Percentiles rank a stretch among this genome's conserved stretches.
Evolutionary conservation across 2,329 filamentous ascomycete genomes (phyloP).

Genomic region (Fusarium graminum): DNA sequence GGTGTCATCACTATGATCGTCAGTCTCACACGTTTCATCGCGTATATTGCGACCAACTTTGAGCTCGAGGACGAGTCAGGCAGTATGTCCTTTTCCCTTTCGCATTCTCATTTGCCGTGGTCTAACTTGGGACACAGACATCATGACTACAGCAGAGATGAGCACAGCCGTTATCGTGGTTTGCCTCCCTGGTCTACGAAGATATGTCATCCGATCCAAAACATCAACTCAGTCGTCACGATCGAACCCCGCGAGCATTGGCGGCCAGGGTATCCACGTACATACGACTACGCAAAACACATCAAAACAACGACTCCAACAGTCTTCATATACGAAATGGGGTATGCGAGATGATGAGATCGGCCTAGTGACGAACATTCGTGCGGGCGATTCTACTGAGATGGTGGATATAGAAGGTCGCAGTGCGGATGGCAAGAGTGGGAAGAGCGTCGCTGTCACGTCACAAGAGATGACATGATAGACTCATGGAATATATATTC

Average conservation of each 20-base stretch:
- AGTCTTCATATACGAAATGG: conserved; percentile 21
- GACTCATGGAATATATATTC: neutral
- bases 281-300: neutral
- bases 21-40: conserved; percentile 21
- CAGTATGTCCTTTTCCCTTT: neutral
- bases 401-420: conserved; percentile 1
- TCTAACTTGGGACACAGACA: conserved; percentile 3
- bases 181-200: conserved; percentile 17
- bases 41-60: conserved; percentile 21
- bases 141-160: conserved; percentile 16
- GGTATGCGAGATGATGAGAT: conserved; percentile 22
- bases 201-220: conserved; percentile 17
- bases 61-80: conserved; percentile 20
- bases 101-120: accelerated
- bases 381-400: conserved; percentile 9
- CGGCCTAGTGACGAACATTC: conserved; percentile 19
- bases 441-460: neutral
- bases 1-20: conserved; percentile 14
- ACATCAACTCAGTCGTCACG: conserved; percentile 6
- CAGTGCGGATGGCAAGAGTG: conserved; percentile 5
- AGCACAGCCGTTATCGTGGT: conserved; percentile 20
- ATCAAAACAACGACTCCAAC: neutral
- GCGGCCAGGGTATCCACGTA: conserved; percentile 2
- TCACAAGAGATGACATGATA: neutral
- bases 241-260: neutral